Conservation (phyloP, 2,329 filamentous ascomycete species). For the Malbranchea zuffiana region DNA sequence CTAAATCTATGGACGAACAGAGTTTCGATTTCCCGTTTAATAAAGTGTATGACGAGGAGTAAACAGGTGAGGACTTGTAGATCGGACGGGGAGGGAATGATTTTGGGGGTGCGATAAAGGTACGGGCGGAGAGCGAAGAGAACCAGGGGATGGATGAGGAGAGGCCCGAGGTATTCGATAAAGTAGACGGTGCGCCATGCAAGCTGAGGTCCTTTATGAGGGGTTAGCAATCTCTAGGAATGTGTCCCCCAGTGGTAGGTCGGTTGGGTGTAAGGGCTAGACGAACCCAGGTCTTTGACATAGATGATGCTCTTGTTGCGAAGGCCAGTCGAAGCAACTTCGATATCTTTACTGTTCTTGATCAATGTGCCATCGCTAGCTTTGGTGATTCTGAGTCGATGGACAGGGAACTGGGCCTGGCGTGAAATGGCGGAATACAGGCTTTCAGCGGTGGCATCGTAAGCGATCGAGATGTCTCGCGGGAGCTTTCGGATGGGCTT, state of each 20-base stretch:
- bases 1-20: conserved; percentile 93
- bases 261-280: not conserved
- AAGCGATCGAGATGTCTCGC: conserved; percentile 42
- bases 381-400: conserved; percentile 55
- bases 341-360: conserved; percentile 43
- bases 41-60: conserved; percentile 71
- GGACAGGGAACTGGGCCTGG: conserved; percentile 44
- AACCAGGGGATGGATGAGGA: conserved; percentile 71
- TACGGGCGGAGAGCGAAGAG: conserved; percentile 58
- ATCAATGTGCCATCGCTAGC: conserved; percentile 50
- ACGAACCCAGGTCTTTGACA: conserved; percentile 83
- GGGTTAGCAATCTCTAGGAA: not conserved
- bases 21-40: conserved; percentile 93
- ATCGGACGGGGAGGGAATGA: conserved; percentile 45
- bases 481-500: conserved; percentile 53
- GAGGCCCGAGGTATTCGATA: conserved; percentile 86
- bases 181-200: conserved; percentile 89
- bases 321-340: conserved; percentile 46
- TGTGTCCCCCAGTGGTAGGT: not conserved
- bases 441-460: conserved; percentile 42
- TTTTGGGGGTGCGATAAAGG: conserved; percentile 50
- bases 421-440: conserved; percentile 48
- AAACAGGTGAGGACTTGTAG: conserved; percentile 62
- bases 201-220: conserved; percentile 62
- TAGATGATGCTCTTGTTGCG: conserved; percentile 54